Percentiles rank a stretch among this genome's conserved stretches.
Evolutionary conservation across 2,329 filamentous ascomycete species (phyloP).

Genomic region (Colletotrichum ledebouriae): DNA sequence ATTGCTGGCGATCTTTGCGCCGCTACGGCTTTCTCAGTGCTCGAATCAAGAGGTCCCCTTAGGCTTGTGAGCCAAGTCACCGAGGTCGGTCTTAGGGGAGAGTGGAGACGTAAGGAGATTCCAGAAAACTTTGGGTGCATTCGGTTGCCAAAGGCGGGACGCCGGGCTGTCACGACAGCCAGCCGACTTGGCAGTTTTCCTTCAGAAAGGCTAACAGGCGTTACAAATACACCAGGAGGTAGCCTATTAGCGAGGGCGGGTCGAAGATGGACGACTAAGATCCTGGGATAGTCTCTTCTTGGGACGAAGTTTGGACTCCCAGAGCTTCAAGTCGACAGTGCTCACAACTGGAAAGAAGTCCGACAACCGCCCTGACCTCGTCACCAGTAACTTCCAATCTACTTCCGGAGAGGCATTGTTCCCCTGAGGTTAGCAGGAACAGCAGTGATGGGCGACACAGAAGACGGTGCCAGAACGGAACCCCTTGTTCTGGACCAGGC

Average conservation of each 20-base stretch:
- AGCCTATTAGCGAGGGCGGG: neutral
- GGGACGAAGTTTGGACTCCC: conserved; percentile 10
- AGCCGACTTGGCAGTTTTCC: conserved; percentile 17
- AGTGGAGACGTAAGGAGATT: conserved; percentile 4
- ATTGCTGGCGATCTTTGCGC: neutral
- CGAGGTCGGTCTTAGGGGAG: neutral
- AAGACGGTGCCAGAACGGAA: neutral
- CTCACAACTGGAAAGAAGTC: conserved; percentile 13
- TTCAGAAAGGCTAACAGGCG: conserved; percentile 8
- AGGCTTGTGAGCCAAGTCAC: neutral
- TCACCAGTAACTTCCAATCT: neutral
- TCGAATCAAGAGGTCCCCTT: neutral
- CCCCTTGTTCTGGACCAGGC: neutral
- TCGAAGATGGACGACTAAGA: neutral
- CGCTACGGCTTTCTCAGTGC: neutral
- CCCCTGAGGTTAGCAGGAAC: neutral
- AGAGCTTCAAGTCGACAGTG: neutral
- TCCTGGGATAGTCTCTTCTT: conserved; percentile 5
- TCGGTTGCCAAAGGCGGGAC: conserved; percentile 3
- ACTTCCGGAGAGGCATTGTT: neutral
- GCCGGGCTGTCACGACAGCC: neutral
- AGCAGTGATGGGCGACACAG: neutral
- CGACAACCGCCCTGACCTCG: conserved; percentile 6
- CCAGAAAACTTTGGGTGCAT: conserved; percentile 10
- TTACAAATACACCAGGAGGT: conserved; percentile 4